Evolutionary conservation across 495 filamentous ascomycete genomes (phyloP), one percentile per base, ranked within the genome.

Genomic region (Thozetella sp.): DNA sequence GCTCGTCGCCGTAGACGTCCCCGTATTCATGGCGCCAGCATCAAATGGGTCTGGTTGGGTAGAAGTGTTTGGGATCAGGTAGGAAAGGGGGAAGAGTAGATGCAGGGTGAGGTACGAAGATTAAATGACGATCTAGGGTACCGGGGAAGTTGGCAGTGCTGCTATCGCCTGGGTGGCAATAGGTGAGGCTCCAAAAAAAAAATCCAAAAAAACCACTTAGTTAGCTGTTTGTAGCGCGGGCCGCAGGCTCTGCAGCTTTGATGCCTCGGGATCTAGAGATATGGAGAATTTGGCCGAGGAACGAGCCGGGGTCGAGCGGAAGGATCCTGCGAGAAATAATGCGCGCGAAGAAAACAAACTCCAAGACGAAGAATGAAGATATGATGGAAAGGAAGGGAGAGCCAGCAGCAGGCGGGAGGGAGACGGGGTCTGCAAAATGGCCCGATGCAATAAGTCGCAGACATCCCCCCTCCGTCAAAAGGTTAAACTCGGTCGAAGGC

Each of bases 1-100:
- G 30, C 54, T 25, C 19, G 62, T 67, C 25, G 50, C 52, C 25
- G 66, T 63, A 12, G 61, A 19, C 27, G 60, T 63, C 43, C 61
- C 60, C 53, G 25, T 60, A 43, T 57, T 64, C 67, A 69, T 66
- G 22, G 30, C 51, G 26, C 26, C 13, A 25, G 17, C 51, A 50
- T 58, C 48, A 52, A 59, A 58, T 48, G 50, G 40, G n/a, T 20
- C 19, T 12, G 17, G 17, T 40, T 12, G 15, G 26, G 19, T 26
- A 34, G 48, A 1, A 25, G 52, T 54, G 22, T 12, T 54, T 24
- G 55, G 55, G 59, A 61, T 24, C 15, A 53, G 15, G 45, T 43
- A 19, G 52, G 40, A 27, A 37, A 57, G 43, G 25, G 45, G 53
- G 43, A 40, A 59, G 45, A 45, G 22, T 66, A 56, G 56, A 57